A percentile compares a stretch with the other conserved stretches of the same genome.
These are phyloP conservation scores for Zygosaccharomyces bisporus DNA, from an alignment of 805 yeast genomes.

Conservation along the genomic window DNA sequence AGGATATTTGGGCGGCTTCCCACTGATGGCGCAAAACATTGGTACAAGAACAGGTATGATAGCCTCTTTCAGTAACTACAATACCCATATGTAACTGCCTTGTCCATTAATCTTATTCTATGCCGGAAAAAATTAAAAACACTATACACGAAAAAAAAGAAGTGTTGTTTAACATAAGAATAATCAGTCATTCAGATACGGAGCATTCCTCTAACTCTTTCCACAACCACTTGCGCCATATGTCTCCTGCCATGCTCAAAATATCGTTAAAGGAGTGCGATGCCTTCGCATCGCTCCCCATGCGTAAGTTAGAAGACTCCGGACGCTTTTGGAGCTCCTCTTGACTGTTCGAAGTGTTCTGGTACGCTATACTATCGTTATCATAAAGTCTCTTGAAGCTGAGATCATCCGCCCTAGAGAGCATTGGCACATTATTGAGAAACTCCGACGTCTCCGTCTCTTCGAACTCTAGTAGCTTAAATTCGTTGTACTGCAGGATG, in stretches of 20 bases:
- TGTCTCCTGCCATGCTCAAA: conserved; percentile 74
- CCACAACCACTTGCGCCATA: conserved; percentile 83
- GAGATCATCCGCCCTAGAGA: conserved; percentile 34
- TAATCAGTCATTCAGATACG: conserved; percentile 5
- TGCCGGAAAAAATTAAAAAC: not conserved
- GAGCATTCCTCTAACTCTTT: conserved; percentile 48
- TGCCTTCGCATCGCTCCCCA: conserved; percentile 42
- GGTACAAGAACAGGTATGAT: too few species aligned
- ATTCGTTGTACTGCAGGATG: conserved; percentile 73
- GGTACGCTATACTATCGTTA: conserved; percentile 7
- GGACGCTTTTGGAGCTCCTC: conserved; percentile 17
- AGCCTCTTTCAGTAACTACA: not conserved
- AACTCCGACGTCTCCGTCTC: conserved; percentile 84
- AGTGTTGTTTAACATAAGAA: not conserved
- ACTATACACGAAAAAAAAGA: conserved; percentile 5
- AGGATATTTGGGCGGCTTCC: conserved; percentile 63
- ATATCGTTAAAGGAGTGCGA: conserved; percentile 67
- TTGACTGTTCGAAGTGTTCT: conserved; percentile 9
- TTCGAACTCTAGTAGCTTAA: conserved; percentile 77
- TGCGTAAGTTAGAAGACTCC: conserved; percentile 25
- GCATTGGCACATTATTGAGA: conserved; percentile 47
- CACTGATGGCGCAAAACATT: conserved; percentile 53
- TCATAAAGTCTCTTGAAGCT: conserved; percentile 30
- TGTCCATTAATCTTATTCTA: not conserved
- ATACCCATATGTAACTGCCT: not conserved